Percentiles rank a stretch among this genome's conserved stretches.
Evolutionary conservation across 108 stramenopile genomes (phyloP).

Genomic region (Nitzschia putrida): DNA sequence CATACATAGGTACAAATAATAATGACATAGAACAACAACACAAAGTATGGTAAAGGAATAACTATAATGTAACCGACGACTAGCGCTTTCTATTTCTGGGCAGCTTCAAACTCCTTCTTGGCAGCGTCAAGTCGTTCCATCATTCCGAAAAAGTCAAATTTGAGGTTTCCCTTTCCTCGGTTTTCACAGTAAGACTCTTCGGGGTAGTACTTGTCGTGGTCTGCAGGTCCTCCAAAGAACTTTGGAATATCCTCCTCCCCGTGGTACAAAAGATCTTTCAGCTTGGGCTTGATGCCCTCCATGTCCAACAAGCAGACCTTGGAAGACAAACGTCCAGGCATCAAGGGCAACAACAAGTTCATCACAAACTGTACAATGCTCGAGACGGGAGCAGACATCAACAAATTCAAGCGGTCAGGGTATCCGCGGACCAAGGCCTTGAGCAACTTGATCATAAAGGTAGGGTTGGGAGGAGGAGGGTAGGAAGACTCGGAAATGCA

Average conservation of each 20-base stretch:
- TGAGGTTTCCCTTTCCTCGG: constrained; percentile 78
- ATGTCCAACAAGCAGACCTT: constrained; percentile 72
- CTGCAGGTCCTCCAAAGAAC: constrained; percentile 73
- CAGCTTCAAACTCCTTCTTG: constrained; percentile 49
- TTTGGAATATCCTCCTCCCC: constrained; percentile 87
- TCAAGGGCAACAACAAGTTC: constrained; percentile 83
- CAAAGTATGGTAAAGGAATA: too few species aligned
- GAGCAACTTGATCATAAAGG: constrained; percentile 82
- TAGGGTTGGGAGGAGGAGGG: constrained; percentile 89
- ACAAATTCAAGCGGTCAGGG: constrained; percentile 78
- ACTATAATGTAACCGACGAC: too few species aligned
- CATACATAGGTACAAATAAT: too few species aligned
- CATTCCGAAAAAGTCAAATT: constrained; percentile 90
- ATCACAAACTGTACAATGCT: constrained; percentile 86
- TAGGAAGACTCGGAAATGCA: constrained; percentile 75
- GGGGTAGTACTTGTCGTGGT: constrained; percentile 84
- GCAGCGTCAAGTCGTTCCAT: constrained; percentile 66
- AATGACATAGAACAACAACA: too few species aligned
- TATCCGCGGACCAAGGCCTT: constrained; percentile 85
- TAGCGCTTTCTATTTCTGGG: constrained; percentile 25
- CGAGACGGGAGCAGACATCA: constrained; percentile 78
- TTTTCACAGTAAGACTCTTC: constrained; percentile 68
- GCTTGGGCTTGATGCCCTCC: constrained; percentile 51
- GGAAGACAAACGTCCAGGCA: constrained; percentile 80
- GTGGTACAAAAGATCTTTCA: constrained; percentile 66